Evolutionary conservation across 495 filamentous ascomycete species (phyloP).

Genomic region (Hypomontagnella submonticulosa): DNA sequence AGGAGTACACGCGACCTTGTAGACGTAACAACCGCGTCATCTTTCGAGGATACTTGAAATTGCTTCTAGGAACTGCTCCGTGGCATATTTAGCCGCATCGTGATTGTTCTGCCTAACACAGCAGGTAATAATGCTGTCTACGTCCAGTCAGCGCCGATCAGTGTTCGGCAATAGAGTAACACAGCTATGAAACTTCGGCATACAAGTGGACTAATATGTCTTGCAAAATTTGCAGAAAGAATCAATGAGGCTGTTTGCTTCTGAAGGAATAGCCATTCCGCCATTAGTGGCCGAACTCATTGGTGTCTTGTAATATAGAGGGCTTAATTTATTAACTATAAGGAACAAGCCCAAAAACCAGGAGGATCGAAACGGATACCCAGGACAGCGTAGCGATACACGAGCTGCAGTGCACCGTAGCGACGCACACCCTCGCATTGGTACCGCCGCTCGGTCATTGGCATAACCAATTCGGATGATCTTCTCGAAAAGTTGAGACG

Average conservation of each 20-base stretch:
- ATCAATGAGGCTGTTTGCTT: not conserved
- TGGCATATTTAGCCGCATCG: slow-evolving; percentile 38
- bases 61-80: slow-evolving; percentile 4
- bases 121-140: not conserved
- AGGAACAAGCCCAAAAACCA: slow-evolving; percentile 28
- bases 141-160: slow-evolving; percentile 22
- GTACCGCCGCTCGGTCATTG: slow-evolving; percentile 26
- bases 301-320: slow-evolving; percentile 1
- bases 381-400: slow-evolving; percentile 29
- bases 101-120: slow-evolving; percentile 30
- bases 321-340: too few relatives aligned
- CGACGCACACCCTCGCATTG: slow-evolving; percentile 11
- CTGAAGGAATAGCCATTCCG: not conserved
- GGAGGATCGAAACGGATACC: slow-evolving; percentile 27
- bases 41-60: slow-evolving; percentile 4
- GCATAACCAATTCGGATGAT: slow-evolving; percentile 28
- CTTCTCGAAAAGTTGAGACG: slow-evolving; percentile 33
- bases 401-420: slow-evolving; percentile 29
- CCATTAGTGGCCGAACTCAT: not conserved
- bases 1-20: slow-evolving; percentile 4
- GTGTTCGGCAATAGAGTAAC: slow-evolving; percentile 15
- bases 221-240: not conserved
- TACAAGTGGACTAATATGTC: slow-evolving; percentile 5
- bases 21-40: not conserved
- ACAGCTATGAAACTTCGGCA: slow-evolving; percentile 3